Conservation (phyloP, 345 rosid species). For the Aegle marmelos region DNA sequence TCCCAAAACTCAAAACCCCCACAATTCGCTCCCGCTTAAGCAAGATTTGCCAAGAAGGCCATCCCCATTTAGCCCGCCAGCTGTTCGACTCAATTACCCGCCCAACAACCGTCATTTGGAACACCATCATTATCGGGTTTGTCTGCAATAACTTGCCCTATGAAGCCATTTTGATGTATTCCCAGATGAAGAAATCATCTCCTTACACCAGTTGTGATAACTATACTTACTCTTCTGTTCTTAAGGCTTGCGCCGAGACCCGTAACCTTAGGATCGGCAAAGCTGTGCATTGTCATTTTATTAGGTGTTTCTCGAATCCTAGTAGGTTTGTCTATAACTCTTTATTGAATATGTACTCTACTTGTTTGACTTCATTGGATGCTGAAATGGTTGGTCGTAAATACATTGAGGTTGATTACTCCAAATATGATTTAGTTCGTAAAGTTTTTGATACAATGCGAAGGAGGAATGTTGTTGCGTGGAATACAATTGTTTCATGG, state of each 20-base stretch:
- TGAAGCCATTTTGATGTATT: slow-evolving; percentile 68
- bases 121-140: slow-evolving; percentile 81
- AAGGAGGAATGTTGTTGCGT: slow-evolving; percentile 70
- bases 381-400: slow-evolving; percentile 15
- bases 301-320: slow-evolving; percentile 60
- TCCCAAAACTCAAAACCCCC: slow-evolving; percentile 47
- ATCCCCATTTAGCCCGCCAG: slow-evolving; percentile 75
- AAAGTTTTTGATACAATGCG: slow-evolving; percentile 62
- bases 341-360: slow-evolving; percentile 71
- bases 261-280: slow-evolving; percentile 51
- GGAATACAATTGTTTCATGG: slow-evolving; percentile 84
- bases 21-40: slow-evolving; percentile 83
- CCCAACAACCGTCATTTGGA: slow-evolving; percentile 75
- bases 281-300: slow-evolving; percentile 76
- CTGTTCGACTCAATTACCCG: slow-evolving; percentile 79
- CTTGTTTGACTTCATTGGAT: slow-evolving; percentile 38
- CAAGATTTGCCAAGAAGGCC: slow-evolving; percentile 69
- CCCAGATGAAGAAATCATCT: slow-evolving; percentile 55
- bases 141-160: slow-evolving; percentile 75
- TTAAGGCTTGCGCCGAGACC: slow-evolving; percentile 77
- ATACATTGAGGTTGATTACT: slow-evolving; percentile 18
- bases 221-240: slow-evolving; percentile 80
- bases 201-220: slow-evolving; percentile 52
- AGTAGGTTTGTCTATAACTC: slow-evolving; percentile 79
- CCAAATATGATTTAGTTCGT: slow-evolving; percentile 50